These are phyloP conservation scores for Chaetomium globosum DNA, from an alignment of 2,329 filamentous ascomycete genomes.

Conservation along the genomic window DNA sequence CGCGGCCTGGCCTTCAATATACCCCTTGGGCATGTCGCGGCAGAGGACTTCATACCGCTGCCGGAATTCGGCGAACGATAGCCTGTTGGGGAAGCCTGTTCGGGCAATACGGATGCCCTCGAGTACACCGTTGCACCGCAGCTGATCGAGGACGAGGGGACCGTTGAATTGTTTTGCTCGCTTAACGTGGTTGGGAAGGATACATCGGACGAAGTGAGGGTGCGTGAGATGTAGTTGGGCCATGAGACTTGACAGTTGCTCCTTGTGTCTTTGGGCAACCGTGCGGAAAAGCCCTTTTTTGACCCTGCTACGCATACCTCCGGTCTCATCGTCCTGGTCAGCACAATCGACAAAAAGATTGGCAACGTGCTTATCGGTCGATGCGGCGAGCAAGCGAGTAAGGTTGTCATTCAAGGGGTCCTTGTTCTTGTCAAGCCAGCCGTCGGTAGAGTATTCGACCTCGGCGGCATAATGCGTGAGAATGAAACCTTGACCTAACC, in stretches of 20 bases:
- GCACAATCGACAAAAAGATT: slow-evolving; percentile 85
- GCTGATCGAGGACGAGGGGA: slow-evolving; percentile 89
- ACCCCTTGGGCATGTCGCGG: slow-evolving; percentile 81
- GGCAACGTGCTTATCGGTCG: slow-evolving; percentile 80
- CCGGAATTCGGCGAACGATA: slow-evolving; percentile 90
- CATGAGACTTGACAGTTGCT: slow-evolving; percentile 97
- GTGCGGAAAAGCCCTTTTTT: slow-evolving; percentile 98
- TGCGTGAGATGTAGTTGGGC: slow-evolving; percentile 91
- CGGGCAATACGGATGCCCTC: slow-evolving; percentile 96
- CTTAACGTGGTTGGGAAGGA: slow-evolving; percentile 97
- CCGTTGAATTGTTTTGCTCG: slow-evolving; percentile 89
- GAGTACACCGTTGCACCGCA: slow-evolving; percentile 99
- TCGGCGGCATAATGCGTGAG: slow-evolving; percentile 97
- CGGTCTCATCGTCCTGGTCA: slow-evolving; percentile 73
- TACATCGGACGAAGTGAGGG: slow-evolving; percentile 97
- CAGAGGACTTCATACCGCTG: slow-evolving; percentile 96
- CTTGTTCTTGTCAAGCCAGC: slow-evolving; percentile 99
- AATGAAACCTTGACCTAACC: slow-evolving; percentile 88
- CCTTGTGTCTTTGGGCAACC: slow-evolving; percentile 94
- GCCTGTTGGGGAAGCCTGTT: slow-evolving; percentile 92
- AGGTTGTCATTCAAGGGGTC: slow-evolving; percentile 97
- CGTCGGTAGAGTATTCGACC: slow-evolving; percentile 92
- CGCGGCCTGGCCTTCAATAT: slow-evolving; percentile 85
- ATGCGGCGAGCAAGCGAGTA: slow-evolving; percentile 81
- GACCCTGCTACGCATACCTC: slow-evolving; percentile 73